Conservation (phyloP, 345 rosid genomes). For the Citrus unshiu region DNA sequence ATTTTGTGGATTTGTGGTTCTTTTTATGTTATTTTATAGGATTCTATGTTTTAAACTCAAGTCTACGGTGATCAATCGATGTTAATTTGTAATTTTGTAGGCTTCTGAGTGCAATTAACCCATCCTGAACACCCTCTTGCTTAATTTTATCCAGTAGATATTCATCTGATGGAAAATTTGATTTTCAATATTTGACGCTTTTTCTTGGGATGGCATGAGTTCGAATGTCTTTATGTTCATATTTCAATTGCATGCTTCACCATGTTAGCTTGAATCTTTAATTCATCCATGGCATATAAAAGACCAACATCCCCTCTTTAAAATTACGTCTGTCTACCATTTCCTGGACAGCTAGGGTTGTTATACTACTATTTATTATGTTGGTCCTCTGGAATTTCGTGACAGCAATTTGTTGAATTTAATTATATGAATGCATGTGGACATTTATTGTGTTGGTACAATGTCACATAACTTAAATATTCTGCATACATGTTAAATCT, state of each 20-base stretch:
- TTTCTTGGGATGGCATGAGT: background rate
- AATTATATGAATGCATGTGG: background rate
- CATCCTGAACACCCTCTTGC: slow-evolving; percentile 21
- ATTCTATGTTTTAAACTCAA: slow-evolving; percentile 23
- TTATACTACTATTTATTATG: background rate
- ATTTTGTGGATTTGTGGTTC: slow-evolving; percentile 39
- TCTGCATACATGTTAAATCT: background rate
- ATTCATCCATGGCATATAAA: background rate
- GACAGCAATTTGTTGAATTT: slow-evolving; percentile 1
- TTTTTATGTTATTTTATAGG: slow-evolving; percentile 23
- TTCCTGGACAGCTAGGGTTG: background rate
- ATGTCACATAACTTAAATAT: background rate
- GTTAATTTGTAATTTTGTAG: slow-evolving; percentile 42
- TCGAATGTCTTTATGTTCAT: background rate
- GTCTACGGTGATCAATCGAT: slow-evolving; percentile 19
- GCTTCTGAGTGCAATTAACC: slow-evolving; percentile 29
- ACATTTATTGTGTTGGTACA: background rate
- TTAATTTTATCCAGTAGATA: slow-evolving; percentile 16
- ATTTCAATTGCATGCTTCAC: background rate
- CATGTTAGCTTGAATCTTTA: background rate
- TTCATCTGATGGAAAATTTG: background rate
- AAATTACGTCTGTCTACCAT: background rate
- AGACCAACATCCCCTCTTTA: background rate
- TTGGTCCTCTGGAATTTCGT: slow-evolving; percentile 4
- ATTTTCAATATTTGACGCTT: background rate